Base-by-base conservation (phyloP, 106 monocot species). In the Xerophyta viscosa region DNA sequence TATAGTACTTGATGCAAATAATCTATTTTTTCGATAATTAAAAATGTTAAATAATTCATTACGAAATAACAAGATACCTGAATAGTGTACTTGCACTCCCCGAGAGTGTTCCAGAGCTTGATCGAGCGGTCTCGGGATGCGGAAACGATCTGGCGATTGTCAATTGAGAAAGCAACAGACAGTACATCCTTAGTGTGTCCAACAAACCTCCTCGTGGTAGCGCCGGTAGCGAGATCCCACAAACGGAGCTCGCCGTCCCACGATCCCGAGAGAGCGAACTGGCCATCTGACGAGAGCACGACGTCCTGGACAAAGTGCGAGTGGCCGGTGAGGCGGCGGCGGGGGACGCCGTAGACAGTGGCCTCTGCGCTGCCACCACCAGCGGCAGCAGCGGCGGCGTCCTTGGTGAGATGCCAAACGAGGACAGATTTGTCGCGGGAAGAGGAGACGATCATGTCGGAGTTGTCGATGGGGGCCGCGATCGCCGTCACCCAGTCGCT, bases 341-440 rank as follows among this genome's bases (percentile, higher is more conserved):
- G 53, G 0, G 53, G 31, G 18, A 54, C 53, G 29, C 31, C 53
- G 30, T 54, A 48, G 58, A 52, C 37, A 33, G 28, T 25, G 55
- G 22, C 45, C 54, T 31, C 28, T 27, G 31, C 49, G 52, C 17
- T 13, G 18, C 31, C 9, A 6, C 24, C 44, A 14, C 37, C 61
- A 44, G 33, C 37, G 43, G 9, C 43, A 14, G 41, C 29, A 23
- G 14, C 0, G 12, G 54, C 27, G 0, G 56, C 37, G 27, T 54
- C 55, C 57, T 49, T 57, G 22, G 72, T 63, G 39, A 79, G 68
- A 41, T 68, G 29, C 79, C 68, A 79, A 12, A 79, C 69, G 25
- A 79, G 68, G 41, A 79, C 46, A 21, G 79, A 79, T 55, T 79
- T 79, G 69, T 79, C 79, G 43, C 79, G 73, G 45, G 79, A 79